phyloP scores from a whole-genome alignment of 192 early-diverging fungal species.

The Rhizophagus prolifer region DNA sequence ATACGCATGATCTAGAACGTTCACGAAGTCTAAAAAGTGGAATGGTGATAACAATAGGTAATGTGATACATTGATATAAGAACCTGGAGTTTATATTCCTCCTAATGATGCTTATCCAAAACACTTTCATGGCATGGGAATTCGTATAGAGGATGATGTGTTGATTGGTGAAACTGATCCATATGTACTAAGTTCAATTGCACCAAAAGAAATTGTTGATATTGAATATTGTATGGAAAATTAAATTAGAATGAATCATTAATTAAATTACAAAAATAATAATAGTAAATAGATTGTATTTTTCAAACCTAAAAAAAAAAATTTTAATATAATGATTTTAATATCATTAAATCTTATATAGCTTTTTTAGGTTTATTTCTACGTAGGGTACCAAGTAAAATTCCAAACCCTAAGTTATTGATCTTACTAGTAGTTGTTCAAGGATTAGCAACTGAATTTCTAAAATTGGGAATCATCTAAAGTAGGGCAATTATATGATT shows the following conservation, averaged over 20 bases:
- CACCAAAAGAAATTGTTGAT: conserved; percentile 87
- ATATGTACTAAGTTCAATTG: conserved; percentile 66
- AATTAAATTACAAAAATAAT: neutral
- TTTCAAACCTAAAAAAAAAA: neutral
- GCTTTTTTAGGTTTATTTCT: too few species aligned
- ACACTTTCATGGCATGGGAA: conserved; percentile 84
- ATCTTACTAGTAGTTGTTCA: too few species aligned
- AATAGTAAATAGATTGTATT: neutral
- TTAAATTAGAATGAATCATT: neutral
- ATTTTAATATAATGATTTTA: too few species aligned
- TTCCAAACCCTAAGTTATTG: too few species aligned
- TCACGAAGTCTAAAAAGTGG: conserved; percentile 67
- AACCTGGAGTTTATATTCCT: conserved; percentile 94
- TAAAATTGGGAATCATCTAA: too few species aligned
- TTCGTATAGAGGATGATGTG: conserved; percentile 96
- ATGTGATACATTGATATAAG: conserved; percentile 42
- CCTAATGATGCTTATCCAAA: conserved; percentile 68
- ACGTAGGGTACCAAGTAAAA: too few species aligned
- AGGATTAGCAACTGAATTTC: too few species aligned
- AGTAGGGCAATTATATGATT: too few species aligned
- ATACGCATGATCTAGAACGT: conserved; percentile 72
- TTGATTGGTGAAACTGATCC: conserved; percentile 70
- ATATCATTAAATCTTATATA: too few species aligned
- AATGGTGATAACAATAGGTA: conserved; percentile 91
- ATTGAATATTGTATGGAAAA: conserved; percentile 58